Evolutionary conservation across 306 rosid genomes (phyloP), one percentile per base, ranked within the genome.

Genomic region (Clitoria ternatea): DNA sequence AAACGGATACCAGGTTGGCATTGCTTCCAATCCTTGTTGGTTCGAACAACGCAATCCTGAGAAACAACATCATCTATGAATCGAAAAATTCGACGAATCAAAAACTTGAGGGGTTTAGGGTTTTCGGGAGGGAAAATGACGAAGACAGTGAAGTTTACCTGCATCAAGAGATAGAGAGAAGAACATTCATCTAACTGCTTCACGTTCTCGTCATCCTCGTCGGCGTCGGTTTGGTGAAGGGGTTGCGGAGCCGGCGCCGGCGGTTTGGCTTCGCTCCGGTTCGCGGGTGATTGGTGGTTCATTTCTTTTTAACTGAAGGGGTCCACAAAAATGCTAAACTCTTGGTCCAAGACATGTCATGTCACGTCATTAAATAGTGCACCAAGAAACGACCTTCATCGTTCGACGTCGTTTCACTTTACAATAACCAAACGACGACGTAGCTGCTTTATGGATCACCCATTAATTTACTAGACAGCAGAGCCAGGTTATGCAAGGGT

Each of bases 121-220:
- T 79, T 85, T 78, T 13, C 66, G 44, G 19, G 7, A 49, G 30
- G 32, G 55, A 48, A 71, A 59, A 53, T 2, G 39, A 54, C 2
- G 18, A 52, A 32, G 18, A 9, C 2, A 24, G 9, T 10, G 72
- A 23, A 33, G 36, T 33, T 17, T 6, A 92, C 98, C 98, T 92
- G 97, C 80, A 92, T 83, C 24, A 80, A 63, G 15, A 88, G 83
- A 80, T 92, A 90, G 60, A 83, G 55, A 47, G 87, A 70, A 6
- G 98, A 85, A 60, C 98, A 92, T 60, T 88, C 87, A 1, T 84
- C 80, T 66, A 92, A 96, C 80, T 90, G 96, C 19, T 82, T 90
- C 15, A 90, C 93, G 62, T 85, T 92, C 72, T 90, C 96, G 14
- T 92, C 91, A 0, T 85, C 96, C 1, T 86, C 97, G 39, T 90